Evolutionary conservation across 345 rosid genomes (phyloP).

Genomic region (Cardamine resedifolia): DNA sequence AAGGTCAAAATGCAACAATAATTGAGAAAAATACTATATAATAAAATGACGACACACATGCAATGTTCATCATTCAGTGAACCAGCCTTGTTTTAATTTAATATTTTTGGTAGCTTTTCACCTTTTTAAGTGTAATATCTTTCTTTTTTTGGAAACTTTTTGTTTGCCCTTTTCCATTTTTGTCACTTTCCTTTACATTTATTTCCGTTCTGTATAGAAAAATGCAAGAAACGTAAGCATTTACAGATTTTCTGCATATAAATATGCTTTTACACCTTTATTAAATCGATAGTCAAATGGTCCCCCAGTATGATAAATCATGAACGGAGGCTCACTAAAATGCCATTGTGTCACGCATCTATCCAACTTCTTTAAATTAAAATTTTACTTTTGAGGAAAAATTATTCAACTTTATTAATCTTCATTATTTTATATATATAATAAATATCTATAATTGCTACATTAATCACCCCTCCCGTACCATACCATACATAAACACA

Average conservation of each 20-base stretch:
- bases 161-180: slow-evolving; percentile 22
- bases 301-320: background rate
- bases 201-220: background rate
- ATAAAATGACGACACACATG: slow-evolving; percentile 32
- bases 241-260: slow-evolving; percentile 17
- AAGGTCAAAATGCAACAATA: slow-evolving; percentile 27
- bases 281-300: slow-evolving; percentile 9
- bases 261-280: slow-evolving; percentile 2
- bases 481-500: slow-evolving; percentile 24
- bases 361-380: background rate
- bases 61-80: slow-evolving; percentile 37
- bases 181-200: slow-evolving; percentile 20
- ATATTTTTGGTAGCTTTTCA: slow-evolving; percentile 21
- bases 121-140: slow-evolving; percentile 21
- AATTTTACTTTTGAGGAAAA: background rate
- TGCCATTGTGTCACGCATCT: background rate
- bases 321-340: background rate
- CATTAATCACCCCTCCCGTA: slow-evolving; percentile 26
- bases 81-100: slow-evolving; percentile 19
- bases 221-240: slow-evolving; percentile 1
- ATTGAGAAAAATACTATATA: slow-evolving; percentile 9
- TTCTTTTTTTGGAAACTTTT: slow-evolving; percentile 33
- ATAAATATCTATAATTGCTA: slow-evolving; percentile 39
- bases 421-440: slow-evolving; percentile 31
- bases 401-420: slow-evolving; percentile 23